phyloP scores from a whole-genome alignment of 352 stramenopile species.

The Phytophthora quininea region DNA sequence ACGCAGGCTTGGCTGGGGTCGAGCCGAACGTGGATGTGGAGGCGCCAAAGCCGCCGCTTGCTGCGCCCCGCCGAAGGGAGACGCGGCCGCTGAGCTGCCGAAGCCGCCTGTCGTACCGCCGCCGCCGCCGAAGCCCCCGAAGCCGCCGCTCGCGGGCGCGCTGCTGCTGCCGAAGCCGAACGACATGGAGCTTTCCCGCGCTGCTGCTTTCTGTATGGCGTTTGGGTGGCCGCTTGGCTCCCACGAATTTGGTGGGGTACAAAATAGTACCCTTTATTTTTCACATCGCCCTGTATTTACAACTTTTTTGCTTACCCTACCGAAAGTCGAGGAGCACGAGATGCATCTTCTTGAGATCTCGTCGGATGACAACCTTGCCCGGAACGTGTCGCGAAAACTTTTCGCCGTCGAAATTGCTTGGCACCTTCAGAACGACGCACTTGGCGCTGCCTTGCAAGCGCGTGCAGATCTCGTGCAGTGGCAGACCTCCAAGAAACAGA shows the following conservation, averaged over 20 bases:
- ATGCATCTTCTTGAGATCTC: constrained; percentile 85
- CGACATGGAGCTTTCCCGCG: constrained; percentile 39
- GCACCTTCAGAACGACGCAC: constrained; percentile 81
- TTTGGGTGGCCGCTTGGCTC: constrained; percentile 14
- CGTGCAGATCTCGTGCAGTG: constrained; percentile 70
- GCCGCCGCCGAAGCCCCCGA: constrained; percentile 46
- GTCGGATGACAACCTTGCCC: constrained; percentile 57
- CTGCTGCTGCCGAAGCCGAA: constrained; percentile 56
- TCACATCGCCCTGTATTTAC: constrained; percentile 3
- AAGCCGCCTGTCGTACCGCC: constrained; percentile 42
- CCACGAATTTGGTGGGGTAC: too few species aligned
- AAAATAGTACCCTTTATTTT: not conserved
- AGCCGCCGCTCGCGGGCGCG: constrained; percentile 47
- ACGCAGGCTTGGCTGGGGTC: constrained; percentile 37
- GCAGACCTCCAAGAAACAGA: constrained; percentile 65
- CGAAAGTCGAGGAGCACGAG: constrained; percentile 72
- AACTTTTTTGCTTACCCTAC: constrained; percentile 12
- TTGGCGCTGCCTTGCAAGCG: constrained; percentile 48
- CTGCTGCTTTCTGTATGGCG: constrained; percentile 22
- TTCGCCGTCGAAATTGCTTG: constrained; percentile 81
- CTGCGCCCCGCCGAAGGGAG: constrained; percentile 52
- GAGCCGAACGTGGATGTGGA: constrained; percentile 53
- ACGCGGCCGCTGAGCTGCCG: constrained; percentile 44
- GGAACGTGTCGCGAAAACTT: constrained; percentile 71
- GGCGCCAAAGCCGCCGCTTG: constrained; percentile 32